phyloP scores from a whole-genome alignment of 257 asterid species.

The Sherardia arvensis region DNA sequence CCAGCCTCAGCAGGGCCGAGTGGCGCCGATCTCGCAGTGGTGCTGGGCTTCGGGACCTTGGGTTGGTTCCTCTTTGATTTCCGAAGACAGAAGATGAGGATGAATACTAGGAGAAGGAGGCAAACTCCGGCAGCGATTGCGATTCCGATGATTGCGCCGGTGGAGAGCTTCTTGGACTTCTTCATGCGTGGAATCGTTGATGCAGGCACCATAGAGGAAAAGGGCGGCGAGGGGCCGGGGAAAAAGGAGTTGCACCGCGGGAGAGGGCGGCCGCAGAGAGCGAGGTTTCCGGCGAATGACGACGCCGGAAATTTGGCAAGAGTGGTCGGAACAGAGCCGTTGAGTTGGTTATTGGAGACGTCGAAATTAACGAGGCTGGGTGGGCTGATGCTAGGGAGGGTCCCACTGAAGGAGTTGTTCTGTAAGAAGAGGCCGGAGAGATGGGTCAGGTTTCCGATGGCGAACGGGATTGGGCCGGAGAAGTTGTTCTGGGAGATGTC shows the following conservation, averaged over 20 bases:
- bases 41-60: conserved; percentile 41
- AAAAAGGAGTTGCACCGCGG: conserved; percentile 82
- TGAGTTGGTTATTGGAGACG: conserved; percentile 61
- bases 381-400: conserved; percentile 65
- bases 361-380: conserved; percentile 35
- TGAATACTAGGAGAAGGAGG: conserved; percentile 33
- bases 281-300: conserved; percentile 58
- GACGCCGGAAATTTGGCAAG: conserved; percentile 48
- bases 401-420: conserved; percentile 55
- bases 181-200: too few species aligned
- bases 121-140: conserved; percentile 40
- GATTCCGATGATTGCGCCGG: conserved; percentile 67
- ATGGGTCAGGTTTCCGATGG: conserved; percentile 60
- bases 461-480: conserved; percentile 67
- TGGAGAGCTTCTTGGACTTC: conserved; percentile 40
- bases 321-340: conserved; percentile 76
- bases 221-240: conserved; percentile 71
- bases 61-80: conserved; percentile 19
- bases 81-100: conserved; percentile 36
- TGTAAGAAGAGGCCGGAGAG: conserved; percentile 60
- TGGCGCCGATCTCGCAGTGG: conserved; percentile 8
- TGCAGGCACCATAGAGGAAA: conserved; percentile 15
- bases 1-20: conserved; percentile 18
- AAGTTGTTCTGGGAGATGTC: conserved; percentile 72
- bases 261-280: conserved; percentile 73